phyloP scores from a whole-genome alignment of 805 yeast genomes.

The Metschnikowia amazonensis region DNA sequence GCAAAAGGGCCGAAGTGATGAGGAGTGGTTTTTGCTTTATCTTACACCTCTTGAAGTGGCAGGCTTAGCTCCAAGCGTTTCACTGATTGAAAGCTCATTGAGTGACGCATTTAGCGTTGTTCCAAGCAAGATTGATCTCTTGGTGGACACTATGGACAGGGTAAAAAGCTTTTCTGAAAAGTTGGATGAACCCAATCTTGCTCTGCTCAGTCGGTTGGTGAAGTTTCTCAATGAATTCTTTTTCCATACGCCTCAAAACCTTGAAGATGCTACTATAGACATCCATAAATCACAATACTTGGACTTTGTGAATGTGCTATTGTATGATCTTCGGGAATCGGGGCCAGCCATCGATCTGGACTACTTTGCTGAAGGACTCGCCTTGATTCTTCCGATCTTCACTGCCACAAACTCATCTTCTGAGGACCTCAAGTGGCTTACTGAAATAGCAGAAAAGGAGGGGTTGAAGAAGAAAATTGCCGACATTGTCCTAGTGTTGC shows the following conservation, averaged over 20 bases:
- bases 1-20: not conserved
- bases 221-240: slow-evolving; percentile 7
- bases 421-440: slow-evolving; percentile 10
- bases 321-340: slow-evolving; percentile 15
- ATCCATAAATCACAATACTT: not conserved
- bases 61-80: slow-evolving; percentile 6
- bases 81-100: not conserved
- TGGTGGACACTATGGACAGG: not conserved
- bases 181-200: not conserved
- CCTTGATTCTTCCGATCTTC: slow-evolving; percentile 52
- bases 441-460: slow-evolving; percentile 18
- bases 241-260: slow-evolving; percentile 1
- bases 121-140: not conserved
- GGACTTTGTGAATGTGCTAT: slow-evolving; percentile 28
- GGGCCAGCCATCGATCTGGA: slow-evolving; percentile 32
- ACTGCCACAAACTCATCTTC: slow-evolving; percentile 34
- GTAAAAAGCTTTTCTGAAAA: not conserved
- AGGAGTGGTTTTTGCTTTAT: slow-evolving; percentile 7
- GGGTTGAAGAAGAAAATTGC: slow-evolving; percentile 35
- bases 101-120: not conserved
- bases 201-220: slow-evolving; percentile 7
- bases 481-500: slow-evolving; percentile 38
- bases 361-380: slow-evolving; percentile 60
- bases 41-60: slow-evolving; percentile 20
- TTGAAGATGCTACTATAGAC: slow-evolving; percentile 1